Percentiles rank a stretch among this genome's conserved stretches.
These are phyloP conservation scores for Lumnitzera littorea DNA, from an alignment of 345 rosid genomes.

Conservation along the genomic window DNA sequence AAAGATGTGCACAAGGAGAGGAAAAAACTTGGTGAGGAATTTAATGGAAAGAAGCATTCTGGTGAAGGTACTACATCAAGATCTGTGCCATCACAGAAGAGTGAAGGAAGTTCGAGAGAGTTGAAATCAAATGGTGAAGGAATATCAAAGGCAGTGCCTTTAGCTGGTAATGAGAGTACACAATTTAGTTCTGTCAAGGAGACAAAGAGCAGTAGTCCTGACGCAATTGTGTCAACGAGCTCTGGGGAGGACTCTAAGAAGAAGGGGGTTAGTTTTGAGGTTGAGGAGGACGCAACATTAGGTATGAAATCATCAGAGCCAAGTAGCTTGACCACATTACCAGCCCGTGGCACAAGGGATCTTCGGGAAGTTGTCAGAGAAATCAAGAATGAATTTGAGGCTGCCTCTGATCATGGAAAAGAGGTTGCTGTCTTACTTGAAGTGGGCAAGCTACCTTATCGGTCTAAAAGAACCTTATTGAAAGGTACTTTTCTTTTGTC, in stretches of 20 bases:
- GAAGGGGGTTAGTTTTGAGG: constrained; percentile 73
- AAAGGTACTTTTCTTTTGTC: constrained; percentile 38
- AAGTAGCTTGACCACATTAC: constrained; percentile 56
- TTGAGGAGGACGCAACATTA: constrained; percentile 38
- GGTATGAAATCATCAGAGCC: constrained; percentile 56
- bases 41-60: constrained; percentile 26
- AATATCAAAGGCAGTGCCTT: constrained; percentile 5
- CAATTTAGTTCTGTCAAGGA: constrained; percentile 24
- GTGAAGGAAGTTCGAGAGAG: constrained; percentile 14
- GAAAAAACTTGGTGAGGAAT: constrained; percentile 24
- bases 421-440: constrained; percentile 90
- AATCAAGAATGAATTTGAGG: constrained; percentile 77
- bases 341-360: constrained; percentile 73
- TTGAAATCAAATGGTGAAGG: too few species aligned
- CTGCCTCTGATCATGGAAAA: constrained; percentile 67
- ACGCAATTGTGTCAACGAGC: constrained; percentile 31
- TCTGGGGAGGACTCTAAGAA: constrained; percentile 47
- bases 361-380: constrained; percentile 77
- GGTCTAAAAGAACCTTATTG: constrained; percentile 38
- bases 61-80: constrained; percentile 63
- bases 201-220: constrained; percentile 34
- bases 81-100: constrained; percentile 16
- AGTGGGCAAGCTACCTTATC: constrained; percentile 83
- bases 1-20: constrained; percentile 33
- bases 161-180: constrained; percentile 15